Evolutionary conservation across 768 basidiomycete species (phyloP), one percentile per base, ranked within the genome.

Genomic region (Sporobolomyces phaffii): DNA sequence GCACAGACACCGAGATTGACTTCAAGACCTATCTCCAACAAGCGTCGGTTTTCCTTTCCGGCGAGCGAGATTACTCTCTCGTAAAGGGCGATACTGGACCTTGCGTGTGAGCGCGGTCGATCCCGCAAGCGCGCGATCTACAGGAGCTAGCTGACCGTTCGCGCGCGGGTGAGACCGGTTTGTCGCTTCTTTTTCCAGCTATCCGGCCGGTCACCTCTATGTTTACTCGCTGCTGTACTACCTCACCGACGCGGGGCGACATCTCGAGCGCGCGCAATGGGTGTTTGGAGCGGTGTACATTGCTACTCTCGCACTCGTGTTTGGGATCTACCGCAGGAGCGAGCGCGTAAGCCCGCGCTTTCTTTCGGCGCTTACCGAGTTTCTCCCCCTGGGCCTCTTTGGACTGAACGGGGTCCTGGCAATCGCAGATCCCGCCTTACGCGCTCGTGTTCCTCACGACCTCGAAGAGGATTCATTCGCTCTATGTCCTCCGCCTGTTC

Each of bases 21-120:
- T 98, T 90, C 86, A 83, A 87, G 74, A 97, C 96, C 0, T 99
- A 99, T 76, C 91, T 97, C 85, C 80, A 87, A 58, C 96, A 98
- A 59, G 83, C 89, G 1, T 82, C 86, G 62, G 76, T 87, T 45
- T 91, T 89, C 78, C 73, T 89, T 51, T 83, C 84, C 60, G 92
- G 92, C 38, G 87, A 93, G 76, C 81, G 86, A 51, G 84, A 92
- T 74, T 99, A 99, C 76, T 81, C 84, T 17, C 77, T 81, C 65
- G 87, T 99, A 54, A 80, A 83, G 62, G 96, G 96, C 1, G 92
- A 91, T 3, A 96, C 91, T 9, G 96, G 96, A 20, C 90, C 89
- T 13, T 80, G 94, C 13, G 93, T 97, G 93, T 96, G 75, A 77
- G 80, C 71, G n/a, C n/a, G n/a, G 40, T 31, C 3, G 9, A 40